These are phyloP conservation scores for Yarrowia sp. DNA, from an alignment of 805 yeast genomes.

Conservation along the genomic window DNA sequence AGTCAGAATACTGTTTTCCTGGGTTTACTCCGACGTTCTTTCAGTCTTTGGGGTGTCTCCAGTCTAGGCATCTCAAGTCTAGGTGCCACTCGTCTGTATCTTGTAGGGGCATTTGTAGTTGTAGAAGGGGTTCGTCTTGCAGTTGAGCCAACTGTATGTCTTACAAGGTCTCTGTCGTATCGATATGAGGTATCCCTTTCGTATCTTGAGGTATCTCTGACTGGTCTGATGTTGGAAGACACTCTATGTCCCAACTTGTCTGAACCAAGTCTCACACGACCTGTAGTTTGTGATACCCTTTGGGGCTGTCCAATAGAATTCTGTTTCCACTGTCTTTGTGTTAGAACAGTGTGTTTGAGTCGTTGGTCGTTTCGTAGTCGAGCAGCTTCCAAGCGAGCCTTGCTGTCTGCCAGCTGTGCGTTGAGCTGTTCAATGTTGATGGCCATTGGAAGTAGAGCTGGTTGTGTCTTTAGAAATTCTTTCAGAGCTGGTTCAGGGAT, in stretches of 20 bases:
- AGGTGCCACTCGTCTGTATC: background rate
- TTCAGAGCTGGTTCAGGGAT: no score
- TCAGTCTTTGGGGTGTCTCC: no score
- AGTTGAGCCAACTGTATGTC: no score
- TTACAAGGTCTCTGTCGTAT: no score
- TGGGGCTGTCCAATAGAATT: no score
- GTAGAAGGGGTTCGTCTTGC: background rate
- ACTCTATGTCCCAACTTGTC: no score
- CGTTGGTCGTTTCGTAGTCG: background rate
- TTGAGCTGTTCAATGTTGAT: background rate
- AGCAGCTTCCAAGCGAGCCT: background rate
- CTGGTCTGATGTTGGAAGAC: no score
- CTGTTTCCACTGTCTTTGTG: background rate
- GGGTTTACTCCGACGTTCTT: background rate
- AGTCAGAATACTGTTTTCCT: background rate
- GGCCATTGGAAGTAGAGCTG: background rate
- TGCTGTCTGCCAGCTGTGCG: background rate
- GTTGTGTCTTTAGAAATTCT: background rate
- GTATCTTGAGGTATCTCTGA: no score
- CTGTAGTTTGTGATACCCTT: no score
- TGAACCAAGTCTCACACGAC: no score
- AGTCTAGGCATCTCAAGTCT: no score
- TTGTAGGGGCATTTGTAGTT: background rate
- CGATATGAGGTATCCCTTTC: no score
- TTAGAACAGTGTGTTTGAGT: background rate